Evolutionary conservation across 768 basidiomycete species (phyloP).

Genomic region (Collybia sp.): DNA sequence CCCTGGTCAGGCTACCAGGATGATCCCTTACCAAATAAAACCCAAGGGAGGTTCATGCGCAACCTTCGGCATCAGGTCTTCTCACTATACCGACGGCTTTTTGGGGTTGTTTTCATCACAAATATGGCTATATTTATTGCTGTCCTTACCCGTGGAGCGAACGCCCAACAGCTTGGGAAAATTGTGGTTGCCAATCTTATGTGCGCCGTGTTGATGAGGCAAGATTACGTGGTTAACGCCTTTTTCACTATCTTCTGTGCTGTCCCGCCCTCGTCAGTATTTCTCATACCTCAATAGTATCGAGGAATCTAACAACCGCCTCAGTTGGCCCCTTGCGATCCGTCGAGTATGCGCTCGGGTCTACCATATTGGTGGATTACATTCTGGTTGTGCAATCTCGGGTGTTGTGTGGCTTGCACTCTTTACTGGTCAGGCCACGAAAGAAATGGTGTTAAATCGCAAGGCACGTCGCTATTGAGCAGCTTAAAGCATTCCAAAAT

Average conservation of each 20-base stretch:
- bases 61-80: conserved; percentile 54
- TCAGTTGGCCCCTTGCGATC: conserved; percentile 51
- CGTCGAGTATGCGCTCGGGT: conserved; percentile 50
- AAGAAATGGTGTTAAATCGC: conserved; percentile 23
- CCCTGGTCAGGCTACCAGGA: conserved; percentile 52
- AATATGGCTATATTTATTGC: conserved; percentile 51
- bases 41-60: conserved; percentile 38
- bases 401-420: conserved; percentile 49
- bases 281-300: too few relatives aligned
- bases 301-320: too few relatives aligned
- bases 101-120: conserved; percentile 50
- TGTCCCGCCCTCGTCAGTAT: conserved; percentile 25
- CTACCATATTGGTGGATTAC: conserved; percentile 57
- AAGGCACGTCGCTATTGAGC: background rate
- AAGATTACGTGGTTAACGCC: conserved; percentile 55
- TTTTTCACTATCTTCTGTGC: conserved; percentile 50
- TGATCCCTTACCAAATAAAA: conserved; percentile 46
- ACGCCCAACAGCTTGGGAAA: conserved; percentile 30
- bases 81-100: conserved; percentile 54
- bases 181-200: conserved; percentile 45
- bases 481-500: background rate
- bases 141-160: conserved; percentile 26
- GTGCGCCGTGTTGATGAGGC: conserved; percentile 41
- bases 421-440: conserved; percentile 47
- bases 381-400: conserved; percentile 54